Base-by-base conservation (phyloP, 306 rosid species). In the Echinosophora koreensis region DNA sequence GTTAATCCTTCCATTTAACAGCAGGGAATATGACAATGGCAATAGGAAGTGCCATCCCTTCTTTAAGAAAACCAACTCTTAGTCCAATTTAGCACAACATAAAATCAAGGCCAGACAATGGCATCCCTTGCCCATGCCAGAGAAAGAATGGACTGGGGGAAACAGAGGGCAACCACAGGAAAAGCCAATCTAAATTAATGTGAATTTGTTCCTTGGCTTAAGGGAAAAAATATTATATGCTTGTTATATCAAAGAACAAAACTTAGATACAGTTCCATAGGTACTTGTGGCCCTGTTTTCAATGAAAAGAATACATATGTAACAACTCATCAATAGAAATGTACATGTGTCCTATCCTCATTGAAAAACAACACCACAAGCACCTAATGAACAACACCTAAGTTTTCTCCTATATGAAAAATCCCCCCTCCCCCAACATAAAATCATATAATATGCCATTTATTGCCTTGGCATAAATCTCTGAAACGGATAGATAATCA, bases 1-100 rank as follows among this genome's bases (percentile, higher is more conserved):
- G 76, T 73, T 74, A 71, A 41, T 65, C 58, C 32, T 65, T 57
- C 35, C 62, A 14, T 54, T 46, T 6, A 84, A 32, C 54, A 28
- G 7, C 6, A 14, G 17, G 50, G 50, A 34, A 68, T 37, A 66
- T 17, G 18, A 34, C 17, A 44, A 61, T 39, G 18, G 22, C 61
- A 34, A 39, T 68, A 64, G 5, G 1, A 49, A 47, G 7, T 32
- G 35, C 8, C 72, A 69, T 37, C 71, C 63, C 17, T 62, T 15
- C 52, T 37, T 47, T 59, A 69, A 39, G 55, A 35, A 69, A 78
- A 69, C 34, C 47, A 56, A 62, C 15, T 35, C 3, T 11, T 35
- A 49, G 55, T 9, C 51, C 47, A 73, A 68, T 39, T 28, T 47
- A 61, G n/a, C 38, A 46, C 79, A 65, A 41, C 2, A 64, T 28